Evolutionary conservation across 805 yeast genomes (phyloP).

Genomic region (Metschnikowia anglica): DNA sequence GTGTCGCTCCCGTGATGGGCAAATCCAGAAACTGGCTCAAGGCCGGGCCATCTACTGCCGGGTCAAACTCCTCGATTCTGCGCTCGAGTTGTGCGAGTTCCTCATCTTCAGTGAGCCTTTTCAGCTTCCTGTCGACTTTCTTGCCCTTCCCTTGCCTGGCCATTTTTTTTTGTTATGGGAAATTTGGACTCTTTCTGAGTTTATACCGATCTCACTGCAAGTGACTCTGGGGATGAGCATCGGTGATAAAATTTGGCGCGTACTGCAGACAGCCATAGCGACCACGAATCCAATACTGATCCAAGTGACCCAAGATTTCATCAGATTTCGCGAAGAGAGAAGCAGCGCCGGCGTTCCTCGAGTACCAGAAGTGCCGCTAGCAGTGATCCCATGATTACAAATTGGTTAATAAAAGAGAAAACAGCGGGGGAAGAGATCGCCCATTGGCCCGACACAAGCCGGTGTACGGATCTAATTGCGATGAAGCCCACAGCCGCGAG

Average conservation of each 20-base stretch:
- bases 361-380: too few species aligned
- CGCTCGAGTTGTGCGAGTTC: conserved; percentile 46
- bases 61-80: conserved; percentile 54
- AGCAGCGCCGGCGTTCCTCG: too few species aligned
- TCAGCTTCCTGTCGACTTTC: conserved; percentile 20
- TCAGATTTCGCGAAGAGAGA: too few species aligned
- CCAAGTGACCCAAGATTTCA: too few species aligned
- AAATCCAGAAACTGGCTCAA: conserved; percentile 47
- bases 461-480: conserved; percentile 15
- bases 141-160: conserved; percentile 19
- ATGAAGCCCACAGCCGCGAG: not conserved
- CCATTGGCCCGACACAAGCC: conserved; percentile 1
- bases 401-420: too few species aligned
- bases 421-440: too few species aligned
- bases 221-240: conserved; percentile 19
- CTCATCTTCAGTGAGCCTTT: conserved; percentile 33
- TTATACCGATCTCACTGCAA: not conserved
- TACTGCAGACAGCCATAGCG: not conserved
- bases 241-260: conserved; percentile 12
- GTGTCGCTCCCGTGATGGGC: conserved; percentile 66
- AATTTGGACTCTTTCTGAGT: not conserved
- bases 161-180: conserved; percentile 6
- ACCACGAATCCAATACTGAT: not conserved
- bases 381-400: too few species aligned
- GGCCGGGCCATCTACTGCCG: conserved; percentile 12